phyloP scores from a whole-genome alignment of 2,329 filamentous ascomycete genomes.

The Diaporthe sp. region DNA sequence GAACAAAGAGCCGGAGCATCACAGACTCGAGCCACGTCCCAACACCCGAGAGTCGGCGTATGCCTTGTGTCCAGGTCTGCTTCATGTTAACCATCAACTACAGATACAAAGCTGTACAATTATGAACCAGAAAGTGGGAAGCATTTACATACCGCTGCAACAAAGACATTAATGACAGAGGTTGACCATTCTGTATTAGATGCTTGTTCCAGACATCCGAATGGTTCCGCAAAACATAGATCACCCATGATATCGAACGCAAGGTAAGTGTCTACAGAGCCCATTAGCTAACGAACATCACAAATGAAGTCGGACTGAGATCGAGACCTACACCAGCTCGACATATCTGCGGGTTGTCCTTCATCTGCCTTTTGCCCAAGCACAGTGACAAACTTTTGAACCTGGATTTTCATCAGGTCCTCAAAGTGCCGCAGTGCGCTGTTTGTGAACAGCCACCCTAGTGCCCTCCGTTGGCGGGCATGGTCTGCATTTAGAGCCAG shows the following conservation, averaged over 20 bases:
- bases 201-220: slow-evolving; percentile 60
- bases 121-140: too few relatives aligned
- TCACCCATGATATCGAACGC: slow-evolving; percentile 67
- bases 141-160: background rate
- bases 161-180: slow-evolving; percentile 48
- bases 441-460: slow-evolving; percentile 42
- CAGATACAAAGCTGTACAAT: too few relatives aligned
- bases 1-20: slow-evolving; percentile 39
- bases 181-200: slow-evolving; percentile 61
- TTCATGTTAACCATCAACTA: background rate
- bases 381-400: slow-evolving; percentile 39
- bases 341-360: slow-evolving; percentile 37
- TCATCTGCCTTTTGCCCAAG: slow-evolving; percentile 32
- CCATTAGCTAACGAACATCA: background rate
- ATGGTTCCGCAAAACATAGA: slow-evolving; percentile 61
- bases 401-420: slow-evolving; percentile 38
- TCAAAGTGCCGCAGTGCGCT: slow-evolving; percentile 40
- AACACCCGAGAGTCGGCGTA: slow-evolving; percentile 41
- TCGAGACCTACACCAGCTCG: slow-evolving; percentile 40
- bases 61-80: slow-evolving; percentile 40
- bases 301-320: too few relatives aligned
- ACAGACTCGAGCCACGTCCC: slow-evolving; percentile 39
- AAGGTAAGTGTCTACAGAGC: slow-evolving; percentile 37
- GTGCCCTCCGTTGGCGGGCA: slow-evolving; percentile 41
- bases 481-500: slow-evolving; percentile 37